phyloP scores from a whole-genome alignment of 2,329 filamentous ascomycete species.

The Neopestalotiopsis sp. region DNA sequence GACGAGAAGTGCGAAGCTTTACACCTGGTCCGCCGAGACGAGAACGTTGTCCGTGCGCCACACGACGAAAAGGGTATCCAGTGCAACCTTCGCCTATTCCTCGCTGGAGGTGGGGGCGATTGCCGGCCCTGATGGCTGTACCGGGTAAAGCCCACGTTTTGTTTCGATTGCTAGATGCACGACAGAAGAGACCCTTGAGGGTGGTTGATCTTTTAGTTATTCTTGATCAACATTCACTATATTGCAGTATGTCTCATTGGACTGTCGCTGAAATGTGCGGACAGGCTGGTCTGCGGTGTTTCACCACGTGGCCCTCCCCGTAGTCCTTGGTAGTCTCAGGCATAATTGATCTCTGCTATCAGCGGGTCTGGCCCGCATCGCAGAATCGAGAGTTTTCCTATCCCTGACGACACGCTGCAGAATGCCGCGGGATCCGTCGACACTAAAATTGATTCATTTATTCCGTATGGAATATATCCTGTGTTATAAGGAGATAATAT shows the following conservation, averaged over 20 bases:
- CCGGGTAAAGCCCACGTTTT: constrained; percentile 2
- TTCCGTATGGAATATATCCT: background rate
- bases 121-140: background rate
- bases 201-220: background rate
- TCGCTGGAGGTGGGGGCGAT: background rate
- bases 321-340: background rate
- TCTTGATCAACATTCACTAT: background rate
- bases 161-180: background rate
- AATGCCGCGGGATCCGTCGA: constrained; percentile 5
- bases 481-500: background rate
- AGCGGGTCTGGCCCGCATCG: constrained; percentile 6
- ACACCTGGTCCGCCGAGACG: constrained; percentile 3
- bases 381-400: constrained; percentile 1
- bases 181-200: background rate
- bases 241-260: background rate
- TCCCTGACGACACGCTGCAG: constrained; percentile 9
- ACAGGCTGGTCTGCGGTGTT: background rate
- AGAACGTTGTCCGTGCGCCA: constrained; percentile 16
- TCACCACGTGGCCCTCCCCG: constrained; percentile 8
- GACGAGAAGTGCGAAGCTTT: background rate
- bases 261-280: background rate
- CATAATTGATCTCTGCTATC: constrained; percentile 13
- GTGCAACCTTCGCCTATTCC: constrained; percentile 6
- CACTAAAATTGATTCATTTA: background rate
- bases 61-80: background rate